A percentile compares a stretch with the other conserved stretches of the same genome.
Conservation (phyloP, 2,329 filamentous ascomycete genomes). For the Verticillium dahliae region DNA sequence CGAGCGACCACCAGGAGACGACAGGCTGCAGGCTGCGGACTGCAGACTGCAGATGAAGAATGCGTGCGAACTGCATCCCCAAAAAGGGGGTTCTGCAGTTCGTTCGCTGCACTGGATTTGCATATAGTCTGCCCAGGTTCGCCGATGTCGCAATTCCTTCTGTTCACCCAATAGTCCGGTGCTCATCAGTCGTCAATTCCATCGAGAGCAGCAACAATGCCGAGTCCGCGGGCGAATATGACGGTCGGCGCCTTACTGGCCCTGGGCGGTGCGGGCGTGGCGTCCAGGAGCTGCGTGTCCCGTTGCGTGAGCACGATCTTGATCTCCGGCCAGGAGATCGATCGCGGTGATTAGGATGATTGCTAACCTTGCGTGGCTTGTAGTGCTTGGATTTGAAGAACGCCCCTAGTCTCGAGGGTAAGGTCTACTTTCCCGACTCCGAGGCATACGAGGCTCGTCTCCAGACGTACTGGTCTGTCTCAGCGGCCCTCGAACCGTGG, state of each 20-base stretch:
- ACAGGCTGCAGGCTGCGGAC: too few relatives aligned
- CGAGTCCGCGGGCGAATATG: neutral
- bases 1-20: neutral
- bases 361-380: neutral
- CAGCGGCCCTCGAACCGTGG: constrained; percentile 25
- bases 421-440: constrained; percentile 21
- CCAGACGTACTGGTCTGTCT: constrained; percentile 27
- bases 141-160: neutral
- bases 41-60: neutral
- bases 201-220: neutral
- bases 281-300: neutral
- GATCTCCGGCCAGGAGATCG: too few relatives aligned
- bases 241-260: neutral
- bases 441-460: constrained; percentile 21
- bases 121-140: too few relatives aligned
- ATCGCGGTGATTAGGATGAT: neutral
- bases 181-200: neutral
- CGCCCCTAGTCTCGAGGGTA: constrained; percentile 15
- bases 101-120: neutral
- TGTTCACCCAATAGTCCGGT: neutral
- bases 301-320: constrained; percentile 1
- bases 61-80: neutral
- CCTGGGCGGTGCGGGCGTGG: neutral
- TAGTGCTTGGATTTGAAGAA: constrained; percentile 20
- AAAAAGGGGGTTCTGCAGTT: neutral